A percentile compares a stretch with the other conserved stretches of the same genome.
Conservation (phyloP, 805 yeast species). For the Kuraishia capsulata region DNA sequence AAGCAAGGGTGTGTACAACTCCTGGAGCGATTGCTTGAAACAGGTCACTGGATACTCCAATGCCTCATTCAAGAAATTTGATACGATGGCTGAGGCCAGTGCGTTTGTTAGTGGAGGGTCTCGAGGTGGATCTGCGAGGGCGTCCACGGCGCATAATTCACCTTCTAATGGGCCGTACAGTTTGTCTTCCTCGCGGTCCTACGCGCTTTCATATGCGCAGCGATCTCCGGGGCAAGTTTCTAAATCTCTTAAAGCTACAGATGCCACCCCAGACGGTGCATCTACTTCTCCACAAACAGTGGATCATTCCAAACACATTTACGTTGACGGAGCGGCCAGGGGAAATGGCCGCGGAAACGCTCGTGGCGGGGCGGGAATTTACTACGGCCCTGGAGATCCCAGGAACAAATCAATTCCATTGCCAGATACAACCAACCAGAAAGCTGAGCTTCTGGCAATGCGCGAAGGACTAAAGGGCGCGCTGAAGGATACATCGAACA, state of each 20-base stretch:
- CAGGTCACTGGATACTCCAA: slow-evolving; percentile 49
- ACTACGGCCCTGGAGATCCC: slow-evolving; percentile 44
- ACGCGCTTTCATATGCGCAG: background rate
- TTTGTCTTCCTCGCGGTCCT: background rate
- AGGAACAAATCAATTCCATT: slow-evolving; percentile 51
- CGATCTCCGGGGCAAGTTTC: too few species aligned
- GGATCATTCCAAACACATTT: slow-evolving; percentile 26
- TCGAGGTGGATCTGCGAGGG: background rate
- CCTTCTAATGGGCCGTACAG: background rate
- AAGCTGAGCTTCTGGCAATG: slow-evolving; percentile 73
- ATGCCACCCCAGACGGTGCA: background rate
- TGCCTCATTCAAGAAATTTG: slow-evolving; percentile 51
- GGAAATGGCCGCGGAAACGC: slow-evolving; percentile 41
- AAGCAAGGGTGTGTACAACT: slow-evolving; percentile 42
- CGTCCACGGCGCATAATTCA: background rate
- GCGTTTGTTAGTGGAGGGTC: slow-evolving; percentile 21
- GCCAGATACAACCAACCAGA: slow-evolving; percentile 53
- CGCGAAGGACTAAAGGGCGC: slow-evolving; percentile 41
- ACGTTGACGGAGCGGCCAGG: slow-evolving; percentile 73
- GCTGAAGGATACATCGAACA: slow-evolving; percentile 9
- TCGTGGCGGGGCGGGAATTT: slow-evolving; percentile 69
- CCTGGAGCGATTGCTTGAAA: slow-evolving; percentile 49
- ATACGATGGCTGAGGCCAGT: slow-evolving; percentile 36
- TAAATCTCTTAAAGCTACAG: background rate
- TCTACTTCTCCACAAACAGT: background rate